Conservation (phyloP, 352 stramenopile species). For the Globisporangium alternatum region DNA sequence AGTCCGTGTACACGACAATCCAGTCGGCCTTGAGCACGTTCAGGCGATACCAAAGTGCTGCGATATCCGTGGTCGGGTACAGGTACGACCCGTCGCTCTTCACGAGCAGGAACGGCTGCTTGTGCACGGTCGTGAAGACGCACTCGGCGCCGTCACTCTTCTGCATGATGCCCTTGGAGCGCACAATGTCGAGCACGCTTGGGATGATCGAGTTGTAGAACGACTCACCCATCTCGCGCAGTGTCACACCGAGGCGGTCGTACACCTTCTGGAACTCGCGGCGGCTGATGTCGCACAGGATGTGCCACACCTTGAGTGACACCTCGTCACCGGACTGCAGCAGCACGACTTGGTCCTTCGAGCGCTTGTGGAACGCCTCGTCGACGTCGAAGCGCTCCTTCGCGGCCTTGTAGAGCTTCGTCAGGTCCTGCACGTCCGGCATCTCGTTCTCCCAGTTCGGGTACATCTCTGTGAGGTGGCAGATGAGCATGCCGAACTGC, state of each 20-base stretch:
- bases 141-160: constrained; percentile 89
- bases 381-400: constrained; percentile 97
- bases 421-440: constrained; percentile 97
- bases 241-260: constrained; percentile 66
- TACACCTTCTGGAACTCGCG: constrained; percentile 88
- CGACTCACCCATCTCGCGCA: constrained; percentile 82
- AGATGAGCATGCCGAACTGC: constrained; percentile 99
- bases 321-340: constrained; percentile 93
- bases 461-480: constrained; percentile 98
- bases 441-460: constrained; percentile 89
- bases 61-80: constrained; percentile 85
- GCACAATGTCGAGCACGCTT: constrained; percentile 85
- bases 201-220: constrained; percentile 89
- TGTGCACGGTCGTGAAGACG: constrained; percentile 91
- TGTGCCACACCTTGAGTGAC: constrained; percentile 81
- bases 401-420: constrained; percentile 79
- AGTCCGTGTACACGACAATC: constrained; percentile 86
- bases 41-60: constrained; percentile 83
- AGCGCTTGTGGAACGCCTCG: constrained; percentile 95
- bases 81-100: constrained; percentile 86
- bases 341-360: constrained; percentile 96
- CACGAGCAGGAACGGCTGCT: constrained; percentile 86
- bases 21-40: constrained; percentile 81
- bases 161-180: constrained; percentile 84
- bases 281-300: constrained; percentile 80